Conservation (phyloP, 2,329 filamentous ascomycete species). For the Venturia carpophila region DNA sequence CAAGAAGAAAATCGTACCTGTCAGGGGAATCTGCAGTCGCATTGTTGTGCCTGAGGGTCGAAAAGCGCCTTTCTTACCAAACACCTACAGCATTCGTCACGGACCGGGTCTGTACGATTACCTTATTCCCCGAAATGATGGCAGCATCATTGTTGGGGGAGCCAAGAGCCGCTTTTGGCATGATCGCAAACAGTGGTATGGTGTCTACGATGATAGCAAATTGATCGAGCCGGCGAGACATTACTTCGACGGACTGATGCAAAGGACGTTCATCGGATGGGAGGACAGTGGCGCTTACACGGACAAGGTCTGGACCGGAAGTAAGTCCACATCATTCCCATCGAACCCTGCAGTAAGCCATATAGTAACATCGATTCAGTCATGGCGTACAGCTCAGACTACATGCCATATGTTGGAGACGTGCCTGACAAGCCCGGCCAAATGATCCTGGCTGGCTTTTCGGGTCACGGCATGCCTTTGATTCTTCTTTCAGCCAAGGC, state of each 20-base stretch:
- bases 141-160: slow-evolving; percentile 63
- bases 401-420: slow-evolving; percentile 60
- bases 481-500: slow-evolving; percentile 59
- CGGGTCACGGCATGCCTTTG: slow-evolving; percentile 67
- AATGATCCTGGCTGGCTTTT: slow-evolving; percentile 59
- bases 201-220: slow-evolving; percentile 51
- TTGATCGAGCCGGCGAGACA: slow-evolving; percentile 49
- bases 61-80: slow-evolving; percentile 47
- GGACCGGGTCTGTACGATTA: slow-evolving; percentile 52
- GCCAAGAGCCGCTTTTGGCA: slow-evolving; percentile 46
- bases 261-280: slow-evolving; percentile 42
- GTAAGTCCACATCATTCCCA: slow-evolving; percentile 49
- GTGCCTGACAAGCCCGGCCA: slow-evolving; percentile 56
- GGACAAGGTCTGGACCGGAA: slow-evolving; percentile 61
- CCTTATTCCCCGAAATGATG: slow-evolving; percentile 55
- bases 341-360: background rate
- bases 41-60: slow-evolving; percentile 57
- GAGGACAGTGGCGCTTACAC: slow-evolving; percentile 40
- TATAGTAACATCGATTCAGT: slow-evolving; percentile 33
- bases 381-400: slow-evolving; percentile 67
- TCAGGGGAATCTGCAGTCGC: slow-evolving; percentile 51
- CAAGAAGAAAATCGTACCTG: slow-evolving; percentile 65
- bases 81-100: slow-evolving; percentile 56
- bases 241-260: slow-evolving; percentile 45
- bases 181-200: slow-evolving; percentile 41